Base-by-base conservation (phyloP, 495 filamentous ascomycete species). In the Neurospora sp. region DNA sequence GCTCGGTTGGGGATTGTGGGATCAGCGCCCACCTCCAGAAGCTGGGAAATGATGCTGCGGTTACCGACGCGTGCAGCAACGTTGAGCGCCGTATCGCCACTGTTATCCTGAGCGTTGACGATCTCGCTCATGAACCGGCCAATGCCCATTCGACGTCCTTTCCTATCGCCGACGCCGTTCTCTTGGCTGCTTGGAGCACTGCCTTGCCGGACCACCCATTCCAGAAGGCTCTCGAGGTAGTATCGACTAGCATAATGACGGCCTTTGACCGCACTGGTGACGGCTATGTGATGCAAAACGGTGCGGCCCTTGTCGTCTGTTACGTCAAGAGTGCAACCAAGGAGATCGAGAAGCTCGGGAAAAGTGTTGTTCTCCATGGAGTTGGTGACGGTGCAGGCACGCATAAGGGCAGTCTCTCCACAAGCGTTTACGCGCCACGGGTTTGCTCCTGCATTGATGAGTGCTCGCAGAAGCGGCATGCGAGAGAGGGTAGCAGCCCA, bases 401-500 rank as follows among this genome's bases (percentile, higher is more conserved):
- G 90, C 85, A 98, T 95, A 45, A 99, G 83, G 2, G 96, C 93
- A 3, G 93, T 97, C 81, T 98, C 94, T 18, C 96, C 96, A 20
- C 88, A 89, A 48, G 89, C 87, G 75, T 99, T 99, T 6, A 96
- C 89, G 37, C 96, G 90, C 75, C 87, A 92, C 40, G 97, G 94
- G 77, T 88, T 95, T 0, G 94, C 93, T 4, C 96, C 96, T 61
- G 89, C 90, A 8, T 88, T 84, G 74, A 99, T 91, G 0, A 99
- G 85, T 3, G 93, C 89, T 71, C 92, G 87, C 44, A 97, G 81
- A 8, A 98, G 85, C 10, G 91, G 87, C 78, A 95, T 88, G 27
- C 93, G 91, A n/a, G 92, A 93, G 68, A 98, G 86, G 45, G 95
- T 97, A 10, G 96, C 94, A n/a, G 95, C 96, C 96, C 96, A 99